A percentile compares a stretch with the other conserved stretches of the same genome.
Evolutionary conservation across 495 filamentous ascomycete genomes (phyloP).

Genomic region (Trichoderma virens): DNA sequence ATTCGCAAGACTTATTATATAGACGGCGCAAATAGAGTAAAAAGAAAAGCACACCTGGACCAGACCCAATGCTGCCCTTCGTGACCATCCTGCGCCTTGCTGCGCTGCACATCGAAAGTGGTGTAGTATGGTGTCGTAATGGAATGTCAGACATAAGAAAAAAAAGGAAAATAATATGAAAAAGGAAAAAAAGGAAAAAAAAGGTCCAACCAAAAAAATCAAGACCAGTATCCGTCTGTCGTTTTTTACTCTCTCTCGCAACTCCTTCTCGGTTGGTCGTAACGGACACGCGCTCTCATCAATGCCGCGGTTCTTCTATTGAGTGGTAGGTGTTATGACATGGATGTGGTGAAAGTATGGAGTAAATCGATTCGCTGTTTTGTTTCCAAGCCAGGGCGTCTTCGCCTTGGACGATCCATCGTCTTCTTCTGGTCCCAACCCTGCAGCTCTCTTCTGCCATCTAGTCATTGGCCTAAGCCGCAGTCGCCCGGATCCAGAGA

Average conservation of each 20-base stretch:
- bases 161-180: constrained; percentile 2
- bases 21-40: constrained; percentile 9
- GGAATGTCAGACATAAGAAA: constrained; percentile 9
- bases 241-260: constrained; percentile 3
- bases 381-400: neutral
- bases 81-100: constrained; percentile 11
- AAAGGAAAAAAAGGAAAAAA: constrained; percentile 10
- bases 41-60: constrained; percentile 10
- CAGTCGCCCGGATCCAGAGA: neutral
- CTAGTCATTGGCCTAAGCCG: neutral
- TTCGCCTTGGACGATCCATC: neutral
- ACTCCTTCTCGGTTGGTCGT: constrained; percentile 4
- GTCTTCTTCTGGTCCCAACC: neutral
- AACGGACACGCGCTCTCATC: constrained; percentile 1
- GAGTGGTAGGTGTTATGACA: constrained; percentile 6
- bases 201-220: constrained; percentile 9
- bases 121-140: constrained; percentile 10
- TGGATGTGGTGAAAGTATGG: constrained; percentile 1
- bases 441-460: neutral
- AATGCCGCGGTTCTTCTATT: constrained; percentile 1
- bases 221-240: constrained; percentile 9
- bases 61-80: constrained; percentile 11
- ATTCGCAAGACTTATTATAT: constrained; percentile 12
- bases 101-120: constrained; percentile 11
- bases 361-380: constrained; percentile 4